phyloP scores from a whole-genome alignment of 768 basidiomycete species.

The Tylopilus plumbeoviolaceoides region DNA sequence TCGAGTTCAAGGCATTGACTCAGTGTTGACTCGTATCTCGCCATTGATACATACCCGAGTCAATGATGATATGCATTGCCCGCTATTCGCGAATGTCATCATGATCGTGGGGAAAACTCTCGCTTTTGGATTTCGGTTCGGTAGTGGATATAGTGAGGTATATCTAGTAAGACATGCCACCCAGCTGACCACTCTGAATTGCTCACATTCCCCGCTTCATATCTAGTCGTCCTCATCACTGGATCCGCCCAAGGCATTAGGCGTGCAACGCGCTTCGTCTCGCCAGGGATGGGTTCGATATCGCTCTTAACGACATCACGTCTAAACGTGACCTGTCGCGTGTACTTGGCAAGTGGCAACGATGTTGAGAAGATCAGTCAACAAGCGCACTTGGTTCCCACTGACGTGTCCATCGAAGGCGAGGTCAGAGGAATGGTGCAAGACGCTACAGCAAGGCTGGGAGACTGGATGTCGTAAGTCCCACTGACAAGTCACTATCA shows the following conservation, averaged over 20 bases:
- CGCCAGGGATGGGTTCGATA: conserved; percentile 28
- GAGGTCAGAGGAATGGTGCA: conserved; percentile 41
- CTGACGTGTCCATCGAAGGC: conserved; percentile 39
- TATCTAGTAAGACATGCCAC: too few relatives aligned
- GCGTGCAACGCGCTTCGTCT: too few relatives aligned
- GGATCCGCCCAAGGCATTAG: conserved; percentile 14
- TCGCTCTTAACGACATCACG: conserved; percentile 30
- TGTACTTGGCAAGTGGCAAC: conserved; percentile 14
- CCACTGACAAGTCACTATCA: too few relatives aligned
- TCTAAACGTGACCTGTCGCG: conserved; percentile 26
- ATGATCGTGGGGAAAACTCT: too few relatives aligned
- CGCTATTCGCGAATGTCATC: too few relatives aligned
- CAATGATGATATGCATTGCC: too few relatives aligned
- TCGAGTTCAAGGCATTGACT: too few relatives aligned
- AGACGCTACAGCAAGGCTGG: conserved; percentile 31
- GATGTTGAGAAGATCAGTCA: conserved; percentile 26
- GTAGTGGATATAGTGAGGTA: too few relatives aligned
- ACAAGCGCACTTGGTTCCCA: conserved; percentile 23
- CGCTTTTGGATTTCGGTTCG: too few relatives aligned
- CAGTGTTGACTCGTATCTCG: too few relatives aligned
- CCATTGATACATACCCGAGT: too few relatives aligned
- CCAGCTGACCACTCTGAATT: not conserved
- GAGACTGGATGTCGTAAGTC: conserved; percentile 44
- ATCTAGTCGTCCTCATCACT: conserved; percentile 31
- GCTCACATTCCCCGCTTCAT: conserved; percentile 1